Percentiles rank a stretch among this genome's conserved stretches.
Evolutionary conservation across 768 basidiomycete species (phyloP).

Genomic region (Boletus subparvulus): DNA sequence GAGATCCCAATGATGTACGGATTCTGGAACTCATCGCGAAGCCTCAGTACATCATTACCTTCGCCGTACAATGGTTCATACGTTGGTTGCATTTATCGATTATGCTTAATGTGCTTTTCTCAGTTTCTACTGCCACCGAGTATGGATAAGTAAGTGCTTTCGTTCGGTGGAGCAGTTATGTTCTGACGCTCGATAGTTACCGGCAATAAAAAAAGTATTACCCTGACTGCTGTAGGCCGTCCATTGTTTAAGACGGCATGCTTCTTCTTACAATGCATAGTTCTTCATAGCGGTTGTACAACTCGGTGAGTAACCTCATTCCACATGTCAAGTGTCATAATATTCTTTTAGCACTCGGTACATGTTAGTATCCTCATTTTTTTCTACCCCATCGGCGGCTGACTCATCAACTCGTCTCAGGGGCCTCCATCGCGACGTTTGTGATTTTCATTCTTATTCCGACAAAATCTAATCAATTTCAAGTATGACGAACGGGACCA

Average conservation of each 20-base stretch:
- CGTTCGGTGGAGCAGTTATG: neutral
- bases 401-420: neutral
- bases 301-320: neutral
- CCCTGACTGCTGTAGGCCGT: neutral
- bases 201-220: neutral
- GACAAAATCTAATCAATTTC: neutral
- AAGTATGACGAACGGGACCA: conserved; percentile 1
- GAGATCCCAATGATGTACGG: neutral
- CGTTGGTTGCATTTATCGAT: neutral
- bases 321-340: neutral
- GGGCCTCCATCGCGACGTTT: neutral
- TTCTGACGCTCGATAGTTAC: neutral
- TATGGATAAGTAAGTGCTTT: conserved; percentile 17
- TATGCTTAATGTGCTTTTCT: neutral
- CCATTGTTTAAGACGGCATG: neutral
- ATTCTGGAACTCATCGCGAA: neutral
- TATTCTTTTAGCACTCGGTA: conserved; percentile 3
- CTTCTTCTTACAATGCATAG: neutral
- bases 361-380: conserved; percentile 1
- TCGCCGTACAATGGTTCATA: conserved; percentile 15
- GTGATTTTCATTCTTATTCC: neutral
- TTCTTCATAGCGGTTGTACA: neutral
- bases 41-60: conserved; percentile 3
- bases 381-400: neutral
- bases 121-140: conserved; percentile 18